These are phyloP conservation scores for Singerocomus rubriflavus DNA, from an alignment of 1,284 basidiomycete genomes.

Conservation along the genomic window DNA sequence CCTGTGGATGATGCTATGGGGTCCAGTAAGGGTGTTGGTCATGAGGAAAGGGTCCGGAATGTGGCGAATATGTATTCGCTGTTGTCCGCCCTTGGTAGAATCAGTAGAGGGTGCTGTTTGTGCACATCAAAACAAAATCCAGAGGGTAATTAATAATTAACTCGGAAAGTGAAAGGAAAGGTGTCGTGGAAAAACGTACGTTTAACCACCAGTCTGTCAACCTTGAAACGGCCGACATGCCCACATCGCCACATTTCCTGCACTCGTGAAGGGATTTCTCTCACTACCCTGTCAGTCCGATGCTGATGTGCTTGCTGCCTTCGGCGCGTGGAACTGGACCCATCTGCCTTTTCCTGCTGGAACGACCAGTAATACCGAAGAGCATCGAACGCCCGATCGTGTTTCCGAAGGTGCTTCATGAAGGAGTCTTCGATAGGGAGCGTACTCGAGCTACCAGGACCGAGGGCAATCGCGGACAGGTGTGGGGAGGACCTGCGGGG, in stretches of 20 bases:
- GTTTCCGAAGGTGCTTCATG: conserved; percentile 44
- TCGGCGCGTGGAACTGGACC: conserved; percentile 19
- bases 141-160: conserved; percentile 1
- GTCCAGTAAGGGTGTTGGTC: conserved; percentile 47
- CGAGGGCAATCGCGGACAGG: conserved; percentile 29
- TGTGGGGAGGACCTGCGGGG: conserved; percentile 16
- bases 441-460: conserved; percentile 50
- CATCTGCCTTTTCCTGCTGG: conserved; percentile 50
- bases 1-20: conserved; percentile 68
- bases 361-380: conserved; percentile 62
- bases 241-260: conserved; percentile 69
- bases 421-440: conserved; percentile 59
- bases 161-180: neutral
- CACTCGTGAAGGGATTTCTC: conserved; percentile 45
- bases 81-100: conserved; percentile 56
- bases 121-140: neutral
- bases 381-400: conserved; percentile 47
- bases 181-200: conserved; percentile 37
- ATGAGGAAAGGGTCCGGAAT: conserved; percentile 44
- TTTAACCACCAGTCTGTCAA: conserved; percentile 47
- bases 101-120: conserved; percentile 39
- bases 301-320: conserved; percentile 15
- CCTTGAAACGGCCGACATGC: conserved; percentile 62
- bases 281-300: conserved; percentile 25
- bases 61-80: conserved; percentile 62